Percentiles rank a stretch among this genome's conserved stretches.
phyloP scores from a whole-genome alignment of 768 basidiomycete genomes.

The Lentinula lateritia region DNA sequence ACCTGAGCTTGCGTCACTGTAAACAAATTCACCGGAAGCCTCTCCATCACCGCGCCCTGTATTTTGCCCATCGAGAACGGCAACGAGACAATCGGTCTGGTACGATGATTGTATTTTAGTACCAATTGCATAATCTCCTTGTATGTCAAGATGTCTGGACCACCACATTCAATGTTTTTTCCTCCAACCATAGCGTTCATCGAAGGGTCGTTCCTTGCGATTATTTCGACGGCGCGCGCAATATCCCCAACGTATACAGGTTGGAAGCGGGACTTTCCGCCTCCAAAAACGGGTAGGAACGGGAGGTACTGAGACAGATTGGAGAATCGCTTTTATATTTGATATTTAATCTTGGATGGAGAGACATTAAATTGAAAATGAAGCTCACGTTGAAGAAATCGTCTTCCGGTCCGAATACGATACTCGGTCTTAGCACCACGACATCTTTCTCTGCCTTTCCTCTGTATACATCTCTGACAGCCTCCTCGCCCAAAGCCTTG shows the following conservation, averaged over 20 bases:
- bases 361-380: neutral
- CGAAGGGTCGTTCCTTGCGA: conserved; percentile 39
- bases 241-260: conserved; percentile 72
- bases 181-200: conserved; percentile 40
- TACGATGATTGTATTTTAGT: conserved; percentile 44
- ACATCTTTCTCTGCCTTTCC: conserved; percentile 22
- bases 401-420: conserved; percentile 75
- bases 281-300: conserved; percentile 72
- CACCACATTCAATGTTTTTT: conserved; percentile 42
- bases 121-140: conserved; percentile 62
- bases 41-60: conserved; percentile 63
- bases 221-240: conserved; percentile 53
- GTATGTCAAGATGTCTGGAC: conserved; percentile 53
- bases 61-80: conserved; percentile 58
- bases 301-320: conserved; percentile 54
- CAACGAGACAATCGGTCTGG: conserved; percentile 55
- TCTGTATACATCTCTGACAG: conserved; percentile 39
- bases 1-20: conserved; percentile 72
- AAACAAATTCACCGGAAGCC: conserved; percentile 56
- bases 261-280: conserved; percentile 62
- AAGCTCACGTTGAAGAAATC: conserved; percentile 63
- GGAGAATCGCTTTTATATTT: conserved; percentile 48
- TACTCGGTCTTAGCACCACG: conserved; percentile 64
- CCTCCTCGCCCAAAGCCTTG: conserved; percentile 57
- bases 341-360: neutral